A percentile compares a stretch with the other conserved stretches of the same genome.
These are phyloP conservation scores for Spergularia marina DNA, from an alignment of 148 eudicot species.

Conservation along the genomic window DNA sequence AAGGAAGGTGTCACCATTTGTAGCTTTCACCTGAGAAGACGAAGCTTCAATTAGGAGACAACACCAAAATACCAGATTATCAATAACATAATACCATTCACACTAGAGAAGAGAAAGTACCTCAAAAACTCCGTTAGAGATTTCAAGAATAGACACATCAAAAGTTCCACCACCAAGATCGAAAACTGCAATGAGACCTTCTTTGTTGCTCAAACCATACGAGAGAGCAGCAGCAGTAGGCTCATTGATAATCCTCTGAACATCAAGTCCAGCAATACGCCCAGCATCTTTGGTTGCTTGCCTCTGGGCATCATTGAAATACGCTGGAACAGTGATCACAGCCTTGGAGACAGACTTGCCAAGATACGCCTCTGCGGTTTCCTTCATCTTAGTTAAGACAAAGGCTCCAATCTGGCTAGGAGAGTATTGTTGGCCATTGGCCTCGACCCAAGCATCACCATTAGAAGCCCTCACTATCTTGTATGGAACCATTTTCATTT, in stretches of 20 bases:
- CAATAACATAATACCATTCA: neutral
- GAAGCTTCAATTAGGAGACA: neutral
- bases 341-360: slow-evolving; percentile 79
- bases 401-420: slow-evolving; percentile 95
- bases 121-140: slow-evolving; percentile 95
- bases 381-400: slow-evolving; percentile 90
- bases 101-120: slow-evolving; percentile 30
- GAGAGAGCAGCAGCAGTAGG: slow-evolving; percentile 99
- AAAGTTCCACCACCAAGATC: slow-evolving; percentile 99
- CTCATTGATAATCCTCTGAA: slow-evolving; percentile 89
- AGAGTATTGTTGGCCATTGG: slow-evolving; percentile 87
- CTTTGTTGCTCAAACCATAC: slow-evolving; percentile 88
- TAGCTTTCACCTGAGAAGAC: slow-evolving; percentile 74
- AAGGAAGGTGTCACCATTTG: slow-evolving; percentile 97
- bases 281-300: slow-evolving; percentile 99
- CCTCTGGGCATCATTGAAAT: slow-evolving; percentile 96
- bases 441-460: slow-evolving; percentile 99
- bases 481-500: slow-evolving; percentile 93
- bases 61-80: neutral
- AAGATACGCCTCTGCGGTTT: slow-evolving; percentile 91
- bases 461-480: slow-evolving; percentile 83
- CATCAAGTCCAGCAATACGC: slow-evolving; percentile 87
- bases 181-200: slow-evolving; percentile 92
- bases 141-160: slow-evolving; percentile 94
- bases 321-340: slow-evolving; percentile 92